Conservation (phyloP, 1,284 basidiomycete species). For the Naganishia sp. region DNA sequence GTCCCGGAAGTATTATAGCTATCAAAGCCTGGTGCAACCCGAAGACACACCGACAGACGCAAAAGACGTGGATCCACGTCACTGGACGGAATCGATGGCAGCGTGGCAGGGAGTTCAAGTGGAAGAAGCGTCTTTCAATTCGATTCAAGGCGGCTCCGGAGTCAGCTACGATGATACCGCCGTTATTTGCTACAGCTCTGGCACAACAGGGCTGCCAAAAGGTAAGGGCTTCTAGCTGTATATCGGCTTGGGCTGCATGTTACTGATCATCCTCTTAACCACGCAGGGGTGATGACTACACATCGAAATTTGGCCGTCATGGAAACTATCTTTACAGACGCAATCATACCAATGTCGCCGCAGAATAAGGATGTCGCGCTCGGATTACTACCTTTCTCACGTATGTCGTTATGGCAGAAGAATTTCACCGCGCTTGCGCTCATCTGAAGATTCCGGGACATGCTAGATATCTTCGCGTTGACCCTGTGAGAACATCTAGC, state of each 20-base stretch:
- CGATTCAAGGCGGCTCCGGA: too few species aligned
- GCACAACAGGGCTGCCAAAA: slow-evolving; percentile 57
- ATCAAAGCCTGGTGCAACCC: slow-evolving; percentile 16
- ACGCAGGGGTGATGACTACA: slow-evolving; percentile 29
- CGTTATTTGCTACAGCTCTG: slow-evolving; percentile 68
- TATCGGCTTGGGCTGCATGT: not conserved
- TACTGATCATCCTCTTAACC: not conserved
- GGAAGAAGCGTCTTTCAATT: not conserved
- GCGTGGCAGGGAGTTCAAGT: slow-evolving; percentile 33
- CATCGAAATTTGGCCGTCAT: slow-evolving; percentile 39
- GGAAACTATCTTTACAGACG: slow-evolving; percentile 53
- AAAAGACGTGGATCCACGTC: not conserved
- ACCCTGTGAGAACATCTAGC: slow-evolving; percentile 10
- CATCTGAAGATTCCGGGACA: not conserved
- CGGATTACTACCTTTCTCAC: slow-evolving; percentile 62
- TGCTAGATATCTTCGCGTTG: slow-evolving; percentile 28
- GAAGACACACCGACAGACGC: too few species aligned
- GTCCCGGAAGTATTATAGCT: not conserved
- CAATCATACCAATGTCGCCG: slow-evolving; percentile 54
- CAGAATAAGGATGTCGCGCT: slow-evolving; percentile 58
- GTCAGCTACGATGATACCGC: slow-evolving; percentile 56
- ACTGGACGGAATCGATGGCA: slow-evolving; percentile 13
- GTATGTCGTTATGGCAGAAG: slow-evolving; percentile 35
- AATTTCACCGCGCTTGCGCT: not conserved
- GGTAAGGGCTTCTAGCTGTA: slow-evolving; percentile 36